phyloP scores from a whole-genome alignment of 2,329 filamentous ascomycete genomes.

The Aspergillus piperis region DNA sequence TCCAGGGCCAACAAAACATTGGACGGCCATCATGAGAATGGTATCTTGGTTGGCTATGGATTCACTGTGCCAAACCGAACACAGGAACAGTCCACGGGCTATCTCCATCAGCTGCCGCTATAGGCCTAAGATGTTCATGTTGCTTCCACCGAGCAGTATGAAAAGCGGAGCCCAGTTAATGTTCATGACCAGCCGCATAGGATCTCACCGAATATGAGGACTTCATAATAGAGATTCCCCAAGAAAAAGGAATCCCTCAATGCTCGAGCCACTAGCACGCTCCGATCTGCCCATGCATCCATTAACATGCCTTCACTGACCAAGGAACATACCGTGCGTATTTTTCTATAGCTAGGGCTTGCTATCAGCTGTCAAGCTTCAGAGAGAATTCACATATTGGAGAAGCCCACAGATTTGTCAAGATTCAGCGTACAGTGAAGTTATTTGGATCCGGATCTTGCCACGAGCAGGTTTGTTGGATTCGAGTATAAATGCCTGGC shows the following conservation, averaged over 20 bases:
- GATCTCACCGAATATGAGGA: not conserved
- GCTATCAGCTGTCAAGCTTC: too few species aligned
- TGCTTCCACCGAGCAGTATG: not conserved
- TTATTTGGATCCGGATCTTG: too few species aligned
- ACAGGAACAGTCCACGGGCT: constrained; percentile 45
- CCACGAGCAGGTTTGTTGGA: too few species aligned
- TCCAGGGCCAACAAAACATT: not conserved
- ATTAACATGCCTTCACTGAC: not conserved
- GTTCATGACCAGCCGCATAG: not conserved
- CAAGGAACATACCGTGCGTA: too few species aligned
- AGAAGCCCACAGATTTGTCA: too few species aligned
- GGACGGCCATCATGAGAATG: not conserved
- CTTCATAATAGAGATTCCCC: not conserved
- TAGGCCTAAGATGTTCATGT: not conserved
- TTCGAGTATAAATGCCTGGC: too few species aligned
- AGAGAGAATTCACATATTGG: too few species aligned
- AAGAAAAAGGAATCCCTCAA: too few species aligned
- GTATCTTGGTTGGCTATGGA: constrained; percentile 10
- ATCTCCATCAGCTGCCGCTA: constrained; percentile 33
- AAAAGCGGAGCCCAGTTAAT: not conserved
- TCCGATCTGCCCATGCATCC: not conserved
- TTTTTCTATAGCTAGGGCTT: too few species aligned
- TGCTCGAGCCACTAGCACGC: too few species aligned
- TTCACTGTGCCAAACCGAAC: constrained; percentile 39
- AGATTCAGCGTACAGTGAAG: too few species aligned